Evolutionary conservation across 2,329 filamentous ascomycete species (phyloP), one percentile per base, ranked within the genome.

Genomic region (Stenocarpella maydis): DNA sequence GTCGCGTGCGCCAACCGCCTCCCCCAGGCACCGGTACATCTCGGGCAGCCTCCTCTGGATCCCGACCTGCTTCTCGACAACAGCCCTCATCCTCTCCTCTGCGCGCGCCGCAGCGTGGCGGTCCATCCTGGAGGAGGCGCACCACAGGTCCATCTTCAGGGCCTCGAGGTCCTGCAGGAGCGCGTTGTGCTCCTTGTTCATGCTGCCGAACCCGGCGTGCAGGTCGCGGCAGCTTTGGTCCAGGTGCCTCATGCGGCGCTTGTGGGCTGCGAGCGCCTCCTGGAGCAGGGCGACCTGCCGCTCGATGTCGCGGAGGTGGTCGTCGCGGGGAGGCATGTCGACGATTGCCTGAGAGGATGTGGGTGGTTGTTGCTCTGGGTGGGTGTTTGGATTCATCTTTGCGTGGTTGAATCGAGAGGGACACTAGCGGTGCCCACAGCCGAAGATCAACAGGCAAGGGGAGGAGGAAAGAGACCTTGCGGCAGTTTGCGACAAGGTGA

Each of bases 41-140:
- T 41, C 21, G 0, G 65, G 65, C 28, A 70, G 24, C 3, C 12
- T 17, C 17, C 39, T 49, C 21, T 66, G 63, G 24, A 70, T 60
- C 49, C 26, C 24, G 19, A 28, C 47, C 17, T 70, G 64, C 47
- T 54, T 12, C 71, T 74, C 49, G 4, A 64, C 52, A 43, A 55
- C 37, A 8, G 31, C 4, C 19, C 5, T 28, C 64, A 15, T 53
- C 31, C 26, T 45, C 12, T 26, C 61, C 47, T 64, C 58, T 17
- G 28, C 58, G 28, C 21, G 45, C 21, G 28, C 24, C 1, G 65
- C 52, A 2, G 26, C 34, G 14, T 15, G 37, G 4, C n/a, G 37
- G 43, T 67, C 54, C 43, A 37, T 49, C 1, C 49, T 26, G 17
- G 34, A 17, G 9, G 45, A 24, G 28, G 65, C 41, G 24, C 24